Base-by-base conservation (phyloP, 2,329 filamentous ascomycete genomes). In the Aspergillus oerlinghausenensis region DNA sequence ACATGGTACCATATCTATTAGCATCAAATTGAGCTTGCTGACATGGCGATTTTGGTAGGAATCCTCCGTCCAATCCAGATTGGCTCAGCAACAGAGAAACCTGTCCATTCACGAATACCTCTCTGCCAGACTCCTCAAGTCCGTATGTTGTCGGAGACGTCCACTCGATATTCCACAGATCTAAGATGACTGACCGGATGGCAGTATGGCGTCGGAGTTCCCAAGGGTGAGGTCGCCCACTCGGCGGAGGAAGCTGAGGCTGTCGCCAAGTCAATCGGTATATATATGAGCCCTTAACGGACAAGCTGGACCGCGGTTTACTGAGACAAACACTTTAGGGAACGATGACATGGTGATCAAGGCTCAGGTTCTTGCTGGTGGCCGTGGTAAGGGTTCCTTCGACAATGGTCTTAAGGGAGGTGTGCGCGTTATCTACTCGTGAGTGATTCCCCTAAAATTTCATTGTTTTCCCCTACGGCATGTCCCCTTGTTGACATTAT, bases 321-420 rank as follows among this genome's bases (percentile, higher is more conserved):
- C 66, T 67, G 61, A 67, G 55, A 63, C 55, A 53, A 54, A 55
- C 9, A 23, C 58, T 10, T 21, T 57, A 82, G 88, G 84, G 66
- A 84, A 84, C 70, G 93, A 96, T 74, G 94, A 99, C 77, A 93
- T 97, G 86, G 94, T 99, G 68, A 97, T 99, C 85, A 99, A 99
- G 86, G 94, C 94, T 61, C 94, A 99, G 82, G 94, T 99, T 60
- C 89, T 99, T 62, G 94, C 94, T 62, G 94, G 94, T 79, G 94
- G 94, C 65, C 89, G 94, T 82, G 94, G 94, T 80, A 99, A 99
- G 84, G 94, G 94, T 68, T 88, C 87, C 69, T 99, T 99, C 75
- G 92, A 96, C 81, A 97, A 97, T 79, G 94, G 94, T 70, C 88
- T 99, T 75, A 99, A 99, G 84, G 94, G 94, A 71, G 94, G 94